Evolutionary conservation across 106 monocot genomes (phyloP), one percentile per base, ranked within the genome.

Genomic region (Alisma plantagoaquatica): DNA sequence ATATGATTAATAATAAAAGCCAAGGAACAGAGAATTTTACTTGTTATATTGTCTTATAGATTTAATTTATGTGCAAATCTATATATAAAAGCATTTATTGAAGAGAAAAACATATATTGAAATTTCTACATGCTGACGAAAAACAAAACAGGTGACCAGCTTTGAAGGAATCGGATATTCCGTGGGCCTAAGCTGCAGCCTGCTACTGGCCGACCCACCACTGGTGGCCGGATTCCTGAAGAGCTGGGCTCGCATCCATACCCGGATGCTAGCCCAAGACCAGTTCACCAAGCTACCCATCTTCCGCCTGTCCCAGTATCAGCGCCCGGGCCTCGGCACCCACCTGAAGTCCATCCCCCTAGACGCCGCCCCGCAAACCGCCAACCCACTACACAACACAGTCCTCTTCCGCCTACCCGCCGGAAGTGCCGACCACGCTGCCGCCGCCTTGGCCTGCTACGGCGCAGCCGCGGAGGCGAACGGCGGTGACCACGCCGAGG

Each of bases 141-240:
- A n/a, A n/a, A n/a, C n/a, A n/a, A n/a, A n/a, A n/a, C 26, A 53
- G 53, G 53, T 53, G 29, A 53, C 53, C 1, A 28, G 29, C 0
- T 53, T 53, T 23, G 5, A 23, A 22, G 35, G 41, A 7, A 38
- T 16, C 8, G 56, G 56, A 16, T 33, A 33, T 22, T 35, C 56
- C 2, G 24, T 56, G 33, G 56, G 56, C 23, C 20, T 56, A 27
- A 32, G 35, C 56, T 56, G 38, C 23, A 56, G 56, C 38, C 56
- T 38, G 4, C 21, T 56, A 0, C 22, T 56, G 23, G 56, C 56
- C 16, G 56, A 33, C 20, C 56, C 35, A 20, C 31, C 41, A 4
- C 11, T 35, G 23, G 4, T 56, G 9, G 14, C 56, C 10, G 8
- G 14, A 1, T 56, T 56, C 33, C 56, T 56, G 12, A 27, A 41